Percentiles rank a stretch among this genome's conserved stretches.
These are phyloP conservation scores for Trichoderma cornu-damae DNA, from an alignment of 2,329 filamentous ascomycete genomes.

Conservation along the genomic window DNA sequence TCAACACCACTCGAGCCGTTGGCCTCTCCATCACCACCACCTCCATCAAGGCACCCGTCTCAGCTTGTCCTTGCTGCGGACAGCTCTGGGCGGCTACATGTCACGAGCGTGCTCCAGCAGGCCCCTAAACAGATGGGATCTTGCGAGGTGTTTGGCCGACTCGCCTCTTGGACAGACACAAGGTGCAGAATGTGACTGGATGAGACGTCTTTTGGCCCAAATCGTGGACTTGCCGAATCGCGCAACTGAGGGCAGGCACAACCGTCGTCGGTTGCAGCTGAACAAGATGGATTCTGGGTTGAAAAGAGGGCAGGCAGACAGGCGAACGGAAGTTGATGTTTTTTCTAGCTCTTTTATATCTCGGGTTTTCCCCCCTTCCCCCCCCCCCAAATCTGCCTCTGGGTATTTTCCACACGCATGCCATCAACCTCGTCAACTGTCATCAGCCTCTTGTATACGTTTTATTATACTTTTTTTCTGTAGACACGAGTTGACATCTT, in stretches of 20 bases:
- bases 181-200: not conserved
- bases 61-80: no score
- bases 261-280: not conserved
- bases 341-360: not conserved
- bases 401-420: not conserved
- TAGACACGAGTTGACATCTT: not conserved
- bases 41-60: no score
- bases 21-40: no score
- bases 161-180: not conserved
- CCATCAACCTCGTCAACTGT: not conserved
- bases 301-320: not conserved
- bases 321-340: not conserved
- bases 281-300: not conserved
- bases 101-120: no score
- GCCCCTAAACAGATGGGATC: no score
- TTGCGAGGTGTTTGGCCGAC: constrained; percentile 3
- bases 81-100: no score
- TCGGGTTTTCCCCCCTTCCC: not conserved
- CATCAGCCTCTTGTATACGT: not conserved
- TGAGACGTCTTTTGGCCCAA: no score
- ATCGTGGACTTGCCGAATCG: not conserved
- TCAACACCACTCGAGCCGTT: no score
- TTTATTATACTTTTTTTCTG: not conserved
- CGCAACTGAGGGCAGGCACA: not conserved
- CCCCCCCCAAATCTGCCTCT: not conserved